phyloP scores from a whole-genome alignment of 2,329 filamentous ascomycete species.

The Penicillium sp. region DNA sequence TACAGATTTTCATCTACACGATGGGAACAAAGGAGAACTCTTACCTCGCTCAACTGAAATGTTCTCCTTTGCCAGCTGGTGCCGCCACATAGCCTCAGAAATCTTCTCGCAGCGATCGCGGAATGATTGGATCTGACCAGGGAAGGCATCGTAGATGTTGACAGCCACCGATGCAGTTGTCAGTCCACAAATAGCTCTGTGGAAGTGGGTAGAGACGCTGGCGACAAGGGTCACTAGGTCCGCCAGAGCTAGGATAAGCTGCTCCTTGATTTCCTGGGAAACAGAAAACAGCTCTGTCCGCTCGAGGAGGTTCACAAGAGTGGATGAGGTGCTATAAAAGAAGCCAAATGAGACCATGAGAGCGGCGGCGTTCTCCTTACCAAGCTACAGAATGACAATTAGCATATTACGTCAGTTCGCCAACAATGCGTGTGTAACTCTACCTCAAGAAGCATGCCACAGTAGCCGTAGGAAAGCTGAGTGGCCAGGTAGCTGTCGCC shows the following conservation, averaged over 20 bases:
- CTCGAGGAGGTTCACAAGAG: constrained; percentile 45
- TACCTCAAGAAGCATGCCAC: constrained; percentile 50
- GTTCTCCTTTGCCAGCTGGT: constrained; percentile 36
- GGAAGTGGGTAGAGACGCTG: constrained; percentile 38
- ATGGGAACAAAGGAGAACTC: background rate
- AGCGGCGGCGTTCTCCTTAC: constrained; percentile 30
- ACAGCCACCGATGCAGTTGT: constrained; percentile 29
- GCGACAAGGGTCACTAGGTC: constrained; percentile 36
- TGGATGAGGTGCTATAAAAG: constrained; percentile 50
- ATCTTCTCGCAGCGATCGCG: constrained; percentile 35
- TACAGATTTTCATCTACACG: background rate
- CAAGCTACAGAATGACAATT: constrained; percentile 14
- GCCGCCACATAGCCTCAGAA: constrained; percentile 41
- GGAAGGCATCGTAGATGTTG: constrained; percentile 41
- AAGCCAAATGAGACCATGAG: constrained; percentile 53
- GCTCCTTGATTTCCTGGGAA: constrained; percentile 49
- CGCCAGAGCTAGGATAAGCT: constrained; percentile 42
- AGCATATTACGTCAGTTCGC: background rate
- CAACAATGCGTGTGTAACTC: constrained; percentile 10
- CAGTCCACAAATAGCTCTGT: constrained; percentile 28
- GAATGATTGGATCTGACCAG: constrained; percentile 37
- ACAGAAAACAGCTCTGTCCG: constrained; percentile 49
- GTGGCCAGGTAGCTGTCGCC: constrained; percentile 44
- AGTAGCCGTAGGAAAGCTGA: constrained; percentile 51
- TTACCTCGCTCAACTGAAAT: constrained; percentile 32